Evolutionary conservation across 2,329 filamentous ascomycete genomes (phyloP), one percentile per base, ranked within the genome.

Genomic region (Colletotrichum horii): DNA sequence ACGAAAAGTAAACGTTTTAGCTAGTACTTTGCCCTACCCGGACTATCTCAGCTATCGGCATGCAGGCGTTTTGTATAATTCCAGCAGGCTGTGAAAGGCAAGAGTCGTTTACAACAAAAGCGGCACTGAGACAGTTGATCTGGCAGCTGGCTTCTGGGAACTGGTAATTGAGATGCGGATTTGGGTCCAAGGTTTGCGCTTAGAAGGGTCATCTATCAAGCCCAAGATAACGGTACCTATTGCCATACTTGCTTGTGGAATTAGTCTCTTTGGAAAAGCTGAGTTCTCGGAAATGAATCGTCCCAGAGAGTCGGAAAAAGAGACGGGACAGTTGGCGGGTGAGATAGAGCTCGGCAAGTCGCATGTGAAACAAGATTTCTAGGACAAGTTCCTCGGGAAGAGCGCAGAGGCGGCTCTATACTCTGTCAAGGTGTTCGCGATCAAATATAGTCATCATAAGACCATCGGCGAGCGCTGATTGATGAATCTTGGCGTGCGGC

Each of bases 161-260:
- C 30, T 32, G 30, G 30, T 3, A 32, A 32, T 9, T 8, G 8
- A 28, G 28, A 2, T 28, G 28, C 28, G 6, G 28, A 28, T 28
- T 28, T 28, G 28, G 30, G 30, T 11, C 30, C 3, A 32, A 32
- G 30, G 30, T 32, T 2, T 32, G 30, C 30, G 3, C 30, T 4
- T 32, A 11, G 30, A 32, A 32, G 30, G 30, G 30, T 4, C 9
- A 32, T 3, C 30, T 38, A 38, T 4, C 38, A 48, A 6, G 8
- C 8, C 16, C 8, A 43, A 2, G 36, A n/a, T 48, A 48, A n/a
- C 1, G 19, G 19, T n/a, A 56, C 14, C 22, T 56, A 1, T n/a
- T n/a, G 55, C 28, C 1, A 48, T 2, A n/a, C 12, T 56, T 56
- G 55, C 1, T 24, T 1, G 0, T 0, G 55, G 55, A 26, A 0